Evolutionary conservation across 257 asterid genomes (phyloP).

Genomic region (Solanum sejunctum): DNA sequence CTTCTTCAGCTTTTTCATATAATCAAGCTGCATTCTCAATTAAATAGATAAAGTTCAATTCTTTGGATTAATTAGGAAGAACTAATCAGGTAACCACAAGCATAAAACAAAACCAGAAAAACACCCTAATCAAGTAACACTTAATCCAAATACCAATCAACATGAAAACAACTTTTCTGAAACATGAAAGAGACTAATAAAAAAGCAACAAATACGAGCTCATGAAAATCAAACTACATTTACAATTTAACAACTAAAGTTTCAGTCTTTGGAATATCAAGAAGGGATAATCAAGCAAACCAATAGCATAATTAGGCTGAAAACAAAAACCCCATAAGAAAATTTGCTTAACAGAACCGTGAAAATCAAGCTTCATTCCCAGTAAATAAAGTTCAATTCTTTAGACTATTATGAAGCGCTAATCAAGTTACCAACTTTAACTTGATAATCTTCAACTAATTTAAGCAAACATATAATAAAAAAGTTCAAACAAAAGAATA

Average conservation of each 20-base stretch:
- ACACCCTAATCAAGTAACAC: no score
- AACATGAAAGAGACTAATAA: not conserved
- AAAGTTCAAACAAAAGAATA: no score
- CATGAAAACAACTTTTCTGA: not conserved
- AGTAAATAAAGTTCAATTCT: not conserved
- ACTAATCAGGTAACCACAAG: no score
- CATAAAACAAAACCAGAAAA: no score
- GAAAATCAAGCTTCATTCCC: not conserved
- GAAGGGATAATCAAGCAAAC: not conserved
- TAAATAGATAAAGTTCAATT: no score
- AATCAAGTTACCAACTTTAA: not conserved
- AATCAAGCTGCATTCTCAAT: no score
- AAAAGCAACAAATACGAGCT: not conserved
- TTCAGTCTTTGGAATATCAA: not conserved
- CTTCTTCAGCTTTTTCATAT: no score
- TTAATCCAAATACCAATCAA: no score
- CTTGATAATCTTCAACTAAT: no score
- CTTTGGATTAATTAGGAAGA: no score
- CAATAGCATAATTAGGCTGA: not conserved
- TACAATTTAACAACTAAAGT: no score
- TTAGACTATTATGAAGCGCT: not conserved
- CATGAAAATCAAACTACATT: not conserved
- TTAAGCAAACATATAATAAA: no score
- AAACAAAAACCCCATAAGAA: not conserved
- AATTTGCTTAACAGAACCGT: not conserved